Conservation (phyloP, 495 filamentous ascomycete species). For the Entonaema liquescens region DNA sequence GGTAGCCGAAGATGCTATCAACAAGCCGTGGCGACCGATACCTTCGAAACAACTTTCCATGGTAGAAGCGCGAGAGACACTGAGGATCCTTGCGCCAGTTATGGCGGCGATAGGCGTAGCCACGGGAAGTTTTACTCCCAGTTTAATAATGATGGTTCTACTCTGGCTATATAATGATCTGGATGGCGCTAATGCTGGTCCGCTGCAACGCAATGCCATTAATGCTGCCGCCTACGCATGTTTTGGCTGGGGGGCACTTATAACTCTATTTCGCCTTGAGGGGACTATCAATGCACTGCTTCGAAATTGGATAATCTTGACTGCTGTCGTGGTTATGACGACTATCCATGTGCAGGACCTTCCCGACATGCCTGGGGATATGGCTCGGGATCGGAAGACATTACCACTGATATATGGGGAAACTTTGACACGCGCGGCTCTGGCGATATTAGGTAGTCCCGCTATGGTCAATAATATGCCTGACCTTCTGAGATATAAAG, state of each 20-base stretch:
- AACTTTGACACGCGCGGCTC: constrained; percentile 45
- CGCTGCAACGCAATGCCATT: constrained; percentile 43
- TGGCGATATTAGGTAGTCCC: constrained; percentile 47
- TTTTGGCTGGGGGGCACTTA: constrained; percentile 41
- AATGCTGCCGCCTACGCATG: constrained; percentile 45
- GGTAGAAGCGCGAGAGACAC: constrained; percentile 23
- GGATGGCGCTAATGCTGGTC: constrained; percentile 40
- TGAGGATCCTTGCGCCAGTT: background rate
- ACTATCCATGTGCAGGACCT: constrained; percentile 60
- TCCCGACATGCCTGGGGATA: constrained; percentile 54
- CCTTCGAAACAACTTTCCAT: constrained; percentile 39
- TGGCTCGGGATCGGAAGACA: constrained; percentile 49
- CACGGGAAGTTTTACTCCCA: constrained; percentile 36
- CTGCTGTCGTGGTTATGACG: constrained; percentile 50
- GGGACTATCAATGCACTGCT: background rate
- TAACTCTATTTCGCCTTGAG: background rate
- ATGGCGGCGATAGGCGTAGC: constrained; percentile 20
- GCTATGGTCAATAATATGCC: constrained; percentile 53
- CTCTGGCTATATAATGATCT: constrained; percentile 50
- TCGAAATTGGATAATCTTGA: constrained; percentile 51
- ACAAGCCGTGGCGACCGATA: constrained; percentile 54
- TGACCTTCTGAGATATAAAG: constrained; percentile 47
- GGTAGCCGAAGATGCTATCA: constrained; percentile 47
- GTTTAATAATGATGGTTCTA: constrained; percentile 38
- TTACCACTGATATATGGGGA: constrained; percentile 55